Conservation (phyloP, 169 alveolate genomes). For the Cryptosporidium viatorum region DNA sequence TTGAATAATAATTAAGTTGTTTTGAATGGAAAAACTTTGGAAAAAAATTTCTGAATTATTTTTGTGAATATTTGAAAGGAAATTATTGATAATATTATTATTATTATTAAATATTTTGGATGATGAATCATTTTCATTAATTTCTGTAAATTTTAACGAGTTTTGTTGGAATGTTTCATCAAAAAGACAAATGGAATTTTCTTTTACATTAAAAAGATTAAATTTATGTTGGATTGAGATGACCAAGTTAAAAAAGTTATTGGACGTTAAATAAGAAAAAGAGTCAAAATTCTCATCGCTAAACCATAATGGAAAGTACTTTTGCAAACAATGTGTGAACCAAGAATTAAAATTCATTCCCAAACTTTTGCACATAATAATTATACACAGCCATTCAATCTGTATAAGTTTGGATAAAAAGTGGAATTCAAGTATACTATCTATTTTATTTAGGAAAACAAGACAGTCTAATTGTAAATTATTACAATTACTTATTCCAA, state of each 20-base stretch:
- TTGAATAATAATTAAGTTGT: background rate
- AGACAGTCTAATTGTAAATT: background rate
- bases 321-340: constrained; percentile 37
- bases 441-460: constrained; percentile 16
- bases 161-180: constrained; percentile 9
- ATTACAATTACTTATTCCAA: constrained; percentile 7
- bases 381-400: constrained; percentile 41
- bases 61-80: background rate
- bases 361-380: constrained; percentile 33
- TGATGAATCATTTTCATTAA: background rate
- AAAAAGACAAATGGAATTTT: constrained; percentile 48
- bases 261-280: background rate
- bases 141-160: no score
- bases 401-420: constrained; percentile 26
- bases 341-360: constrained; percentile 46
- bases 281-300: background rate
- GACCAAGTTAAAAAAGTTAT: constrained; percentile 10
- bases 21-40: background rate
- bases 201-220: constrained; percentile 19
- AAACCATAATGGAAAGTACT: constrained; percentile 44
- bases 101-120: background rate
- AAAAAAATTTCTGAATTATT: constrained; percentile 13
- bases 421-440: constrained; percentile 24
- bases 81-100: background rate
- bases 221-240: constrained; percentile 34